Evolutionary conservation across 805 yeast species (phyloP).

Genomic region (Ogataea glucozyma): DNA sequence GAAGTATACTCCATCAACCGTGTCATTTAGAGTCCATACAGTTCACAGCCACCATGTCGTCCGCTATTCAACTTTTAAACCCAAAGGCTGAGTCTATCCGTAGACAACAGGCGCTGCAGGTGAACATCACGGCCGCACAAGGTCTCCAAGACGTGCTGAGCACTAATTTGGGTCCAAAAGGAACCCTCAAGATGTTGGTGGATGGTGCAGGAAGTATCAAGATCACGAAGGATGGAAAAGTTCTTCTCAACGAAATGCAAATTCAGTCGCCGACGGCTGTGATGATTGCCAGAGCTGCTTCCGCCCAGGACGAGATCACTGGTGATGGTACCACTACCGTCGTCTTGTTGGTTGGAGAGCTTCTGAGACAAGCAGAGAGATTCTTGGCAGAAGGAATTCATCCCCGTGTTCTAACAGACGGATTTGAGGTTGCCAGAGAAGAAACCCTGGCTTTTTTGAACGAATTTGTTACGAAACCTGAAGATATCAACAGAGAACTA

Average conservation of each 20-base stretch:
- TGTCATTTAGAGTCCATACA: not conserved
- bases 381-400: constrained; percentile 92
- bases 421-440: constrained; percentile 87
- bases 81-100: constrained; percentile 98
- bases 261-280: constrained; percentile 90
- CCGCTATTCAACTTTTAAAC: constrained; percentile 82
- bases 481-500: constrained; percentile 77
- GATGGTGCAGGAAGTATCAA: constrained; percentile 96
- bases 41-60: constrained; percentile 39
- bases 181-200: constrained; percentile 93
- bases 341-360: constrained; percentile 89
- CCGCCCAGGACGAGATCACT: constrained; percentile 98
- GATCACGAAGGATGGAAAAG: constrained; percentile 96
- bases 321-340: constrained; percentile 99
- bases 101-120: constrained; percentile 92
- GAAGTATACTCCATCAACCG: not conserved
- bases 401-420: constrained; percentile 92
- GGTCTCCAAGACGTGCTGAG: constrained; percentile 92
- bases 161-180: constrained; percentile 94
- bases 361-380: constrained; percentile 91
- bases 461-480: constrained; percentile 54
- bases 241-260: constrained; percentile 92
- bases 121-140: constrained; percentile 93
- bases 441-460: constrained; percentile 72
- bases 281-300: constrained; percentile 94